Conservation (phyloP, 192 early-diverging fungal genomes). For the Nowakowskiella sp. region DNA sequence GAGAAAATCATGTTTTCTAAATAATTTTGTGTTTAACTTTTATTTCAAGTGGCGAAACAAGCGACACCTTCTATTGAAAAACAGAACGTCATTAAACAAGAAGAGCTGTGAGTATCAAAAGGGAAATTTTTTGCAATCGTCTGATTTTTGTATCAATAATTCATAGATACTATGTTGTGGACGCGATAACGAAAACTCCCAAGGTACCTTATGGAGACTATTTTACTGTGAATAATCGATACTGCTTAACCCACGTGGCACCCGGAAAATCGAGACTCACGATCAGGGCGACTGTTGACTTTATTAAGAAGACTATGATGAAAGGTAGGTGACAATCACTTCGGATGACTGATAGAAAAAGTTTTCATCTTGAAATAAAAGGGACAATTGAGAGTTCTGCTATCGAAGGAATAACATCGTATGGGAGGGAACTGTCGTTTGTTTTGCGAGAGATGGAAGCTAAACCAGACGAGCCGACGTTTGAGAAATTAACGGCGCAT, state of each 20-base stretch:
- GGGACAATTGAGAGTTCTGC: too few relatives aligned
- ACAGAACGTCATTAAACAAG: slow-evolving; percentile 1
- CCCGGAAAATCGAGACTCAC: slow-evolving; percentile 17
- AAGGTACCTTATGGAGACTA: slow-evolving; percentile 27
- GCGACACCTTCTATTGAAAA: neutral
- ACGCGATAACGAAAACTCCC: slow-evolving; percentile 11
- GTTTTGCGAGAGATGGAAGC: too few relatives aligned
- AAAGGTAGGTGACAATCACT: too few relatives aligned
- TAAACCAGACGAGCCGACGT: too few relatives aligned
- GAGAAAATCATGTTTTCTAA: neutral
- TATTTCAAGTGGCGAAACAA: neutral
- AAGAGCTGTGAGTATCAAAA: neutral
- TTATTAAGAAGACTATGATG: slow-evolving; percentile 26
- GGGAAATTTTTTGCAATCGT: neutral
- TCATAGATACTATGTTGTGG: slow-evolving; percentile 13
- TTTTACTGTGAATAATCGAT: slow-evolving; percentile 15
- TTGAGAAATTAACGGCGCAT: too few relatives aligned
- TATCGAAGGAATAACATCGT: too few relatives aligned
- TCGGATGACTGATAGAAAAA: too few relatives aligned
- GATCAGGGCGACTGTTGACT: slow-evolving; percentile 19
- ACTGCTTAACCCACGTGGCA: slow-evolving; percentile 21
- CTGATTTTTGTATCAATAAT: neutral
- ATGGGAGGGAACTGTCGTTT: too few relatives aligned
- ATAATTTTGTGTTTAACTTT: neutral
- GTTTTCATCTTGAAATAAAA: too few relatives aligned